Evolutionary conservation across 495 filamentous ascomycete genomes (phyloP), one percentile per base, ranked within the genome.

Genomic region (Tuber calosporum): DNA sequence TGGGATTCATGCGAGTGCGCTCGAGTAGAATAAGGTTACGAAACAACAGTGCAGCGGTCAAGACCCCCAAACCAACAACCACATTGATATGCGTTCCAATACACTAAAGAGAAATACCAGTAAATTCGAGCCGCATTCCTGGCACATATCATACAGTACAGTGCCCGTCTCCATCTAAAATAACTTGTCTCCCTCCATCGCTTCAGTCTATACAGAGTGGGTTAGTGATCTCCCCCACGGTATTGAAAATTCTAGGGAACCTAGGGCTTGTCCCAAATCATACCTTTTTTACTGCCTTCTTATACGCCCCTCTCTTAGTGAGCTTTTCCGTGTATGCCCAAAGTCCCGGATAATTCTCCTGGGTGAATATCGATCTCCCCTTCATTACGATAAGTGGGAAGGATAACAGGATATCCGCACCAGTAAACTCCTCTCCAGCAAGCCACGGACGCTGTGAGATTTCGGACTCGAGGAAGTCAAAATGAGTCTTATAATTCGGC

Each of bases 391-490:
- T 85, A 15, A 96, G 81, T 0, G 90, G 91, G 81, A 91, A 97
- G 76, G 87, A 89, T 83, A 96, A 84, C 79, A 95, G 80, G 58
- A 97, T 91, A 81, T 97, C 94, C 0, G 91, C 94, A 0, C 88
- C 89, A 0, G 91, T 92, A 36, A 97, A 84, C 68, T 88, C 83
- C 19, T 84, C 83, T 7, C 93, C 93, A 78, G 90, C 93, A 20
- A 97, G 83, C 78, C 87, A 96, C 20, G 84, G 81, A 3, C 92
- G 92, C 11, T 86, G 85, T 8, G 85, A 84, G 17, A 97, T 84
- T 81, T 91, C 90, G 15, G 83, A 81, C 77, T 97, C 92, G 2
- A 97, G 80, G 82, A 96, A 94, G 17, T 82, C 82, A 39, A 94
- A 86, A 69, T 95, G 87, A 19, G 84, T 84, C 66, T 87, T 84